These are phyloP conservation scores for Zymoseptoria pseudotritici DNA, from an alignment of 2,329 filamentous ascomycete genomes.

Conservation along the genomic window DNA sequence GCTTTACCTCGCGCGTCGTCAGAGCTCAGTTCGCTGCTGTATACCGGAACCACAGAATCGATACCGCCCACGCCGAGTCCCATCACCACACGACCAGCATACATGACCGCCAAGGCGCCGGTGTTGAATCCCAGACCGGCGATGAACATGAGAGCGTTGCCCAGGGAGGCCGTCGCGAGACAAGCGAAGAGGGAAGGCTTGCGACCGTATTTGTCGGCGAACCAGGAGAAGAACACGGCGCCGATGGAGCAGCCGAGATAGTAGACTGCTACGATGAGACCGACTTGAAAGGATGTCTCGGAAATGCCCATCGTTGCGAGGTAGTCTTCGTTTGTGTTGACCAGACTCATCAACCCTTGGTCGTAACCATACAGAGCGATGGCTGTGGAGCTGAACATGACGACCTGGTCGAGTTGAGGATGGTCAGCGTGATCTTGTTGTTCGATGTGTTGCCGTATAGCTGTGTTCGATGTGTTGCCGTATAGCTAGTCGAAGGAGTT, in stretches of 20 bases:
- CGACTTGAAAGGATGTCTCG: conserved; percentile 46
- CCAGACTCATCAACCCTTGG: conserved; percentile 47
- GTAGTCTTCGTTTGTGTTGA: conserved; percentile 50
- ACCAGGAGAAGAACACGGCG: conserved; percentile 49
- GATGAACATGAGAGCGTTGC: conserved; percentile 55
- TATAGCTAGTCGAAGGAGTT: neutral
- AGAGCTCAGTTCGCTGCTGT: conserved; percentile 50
- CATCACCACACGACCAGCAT: conserved; percentile 48
- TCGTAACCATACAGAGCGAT: conserved; percentile 49
- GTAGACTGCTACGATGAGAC: conserved; percentile 54
- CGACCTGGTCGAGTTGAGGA: conserved; percentile 32
- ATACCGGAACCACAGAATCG: conserved; percentile 54
- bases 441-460: conserved; percentile 33
- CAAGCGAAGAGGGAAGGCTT: conserved; percentile 51
- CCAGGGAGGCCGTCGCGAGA: conserved; percentile 46
- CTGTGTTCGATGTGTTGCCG: conserved; percentile 36
- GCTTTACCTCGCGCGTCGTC: conserved; percentile 52
- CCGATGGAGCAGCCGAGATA: conserved; percentile 55
- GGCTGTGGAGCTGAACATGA: conserved; percentile 47
- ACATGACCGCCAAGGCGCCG: conserved; percentile 41
- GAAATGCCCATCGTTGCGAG: conserved; percentile 51
- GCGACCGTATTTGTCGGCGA: conserved; percentile 48
- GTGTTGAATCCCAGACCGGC: conserved; percentile 42
- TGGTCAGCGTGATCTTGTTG: conserved; percentile 2
- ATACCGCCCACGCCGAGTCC: conserved; percentile 53